Evolutionary conservation across 768 basidiomycete genomes (phyloP).

Genomic region (Terana coerulea): DNA sequence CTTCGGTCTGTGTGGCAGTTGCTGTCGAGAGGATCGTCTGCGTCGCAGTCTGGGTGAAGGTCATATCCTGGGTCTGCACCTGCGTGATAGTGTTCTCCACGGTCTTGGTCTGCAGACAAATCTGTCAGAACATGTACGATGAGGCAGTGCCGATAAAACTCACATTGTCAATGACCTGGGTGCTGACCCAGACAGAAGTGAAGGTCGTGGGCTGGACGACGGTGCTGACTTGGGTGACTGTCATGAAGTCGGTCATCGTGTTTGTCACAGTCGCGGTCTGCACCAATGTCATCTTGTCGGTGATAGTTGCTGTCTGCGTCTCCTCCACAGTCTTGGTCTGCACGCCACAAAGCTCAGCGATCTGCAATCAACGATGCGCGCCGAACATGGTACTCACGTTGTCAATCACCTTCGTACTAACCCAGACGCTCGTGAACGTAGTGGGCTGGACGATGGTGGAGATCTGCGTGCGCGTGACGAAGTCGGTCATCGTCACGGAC

Average conservation of each 20-base stretch:
- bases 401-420: slow-evolving; percentile 55
- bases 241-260: slow-evolving; percentile 47
- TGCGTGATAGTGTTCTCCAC: slow-evolving; percentile 53
- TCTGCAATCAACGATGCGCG: background rate
- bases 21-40: slow-evolving; percentile 45
- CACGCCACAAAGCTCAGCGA: background rate
- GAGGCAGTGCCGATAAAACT: slow-evolving; percentile 15
- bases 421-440: slow-evolving; percentile 50
- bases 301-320: slow-evolving; percentile 33
- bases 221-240: slow-evolving; percentile 51
- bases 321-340: slow-evolving; percentile 56
- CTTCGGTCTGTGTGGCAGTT: slow-evolving; percentile 23
- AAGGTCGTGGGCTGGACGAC: slow-evolving; percentile 54
- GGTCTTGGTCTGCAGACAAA: slow-evolving; percentile 48
- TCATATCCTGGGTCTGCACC: slow-evolving; percentile 46
- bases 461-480: slow-evolving; percentile 51
- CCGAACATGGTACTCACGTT: slow-evolving; percentile 38
- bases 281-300: slow-evolving; percentile 31
- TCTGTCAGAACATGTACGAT: background rate
- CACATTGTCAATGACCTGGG: slow-evolving; percentile 54
- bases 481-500: slow-evolving; percentile 52
- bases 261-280: slow-evolving; percentile 49
- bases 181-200: slow-evolving; percentile 50
- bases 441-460: slow-evolving; percentile 54
- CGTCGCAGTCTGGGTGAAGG: slow-evolving; percentile 46